Evolutionary conservation across 129 eudicot genomes (phyloP).

Genomic region (Gnaphalium uliginosum): DNA sequence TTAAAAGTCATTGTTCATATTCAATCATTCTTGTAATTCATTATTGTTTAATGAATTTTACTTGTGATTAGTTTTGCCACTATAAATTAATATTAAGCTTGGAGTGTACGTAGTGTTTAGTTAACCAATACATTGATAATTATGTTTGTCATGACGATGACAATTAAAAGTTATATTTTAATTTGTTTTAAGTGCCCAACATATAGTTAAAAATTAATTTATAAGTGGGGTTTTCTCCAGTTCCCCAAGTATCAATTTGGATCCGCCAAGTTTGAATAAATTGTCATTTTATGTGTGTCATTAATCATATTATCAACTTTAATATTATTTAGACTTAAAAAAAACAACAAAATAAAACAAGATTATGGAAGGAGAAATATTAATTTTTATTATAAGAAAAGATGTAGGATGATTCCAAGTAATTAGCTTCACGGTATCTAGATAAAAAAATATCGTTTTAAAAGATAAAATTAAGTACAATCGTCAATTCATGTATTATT

Average conservation of each 20-base stretch:
- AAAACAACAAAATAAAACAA: conserved; percentile 4
- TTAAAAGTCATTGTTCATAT: no score
- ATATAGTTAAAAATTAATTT: neutral
- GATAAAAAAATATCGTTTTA: no score
- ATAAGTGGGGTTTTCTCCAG: neutral
- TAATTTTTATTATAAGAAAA: neutral
- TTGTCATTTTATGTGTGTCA: conserved; percentile 25
- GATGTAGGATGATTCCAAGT: neutral
- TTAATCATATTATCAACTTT: neutral
- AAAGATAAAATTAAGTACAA: no score
- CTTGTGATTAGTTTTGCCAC: neutral
- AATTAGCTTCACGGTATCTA: neutral
- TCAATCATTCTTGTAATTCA: no score
- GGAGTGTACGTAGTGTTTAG: conserved; percentile 40
- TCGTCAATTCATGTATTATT: no score
- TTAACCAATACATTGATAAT: conserved; percentile 34
- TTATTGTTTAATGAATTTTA: no score
- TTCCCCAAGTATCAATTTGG: conserved; percentile 17
- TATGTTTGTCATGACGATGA: conserved; percentile 31
- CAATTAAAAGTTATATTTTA: conserved; percentile 12
- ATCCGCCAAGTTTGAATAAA: conserved; percentile 12
- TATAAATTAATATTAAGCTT: conserved; percentile 11
- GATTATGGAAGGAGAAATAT: neutral
- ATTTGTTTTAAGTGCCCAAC: neutral
- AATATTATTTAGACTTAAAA: neutral